Conservation (phyloP, 306 rosid genomes). For the Boehmeria nivea region DNA sequence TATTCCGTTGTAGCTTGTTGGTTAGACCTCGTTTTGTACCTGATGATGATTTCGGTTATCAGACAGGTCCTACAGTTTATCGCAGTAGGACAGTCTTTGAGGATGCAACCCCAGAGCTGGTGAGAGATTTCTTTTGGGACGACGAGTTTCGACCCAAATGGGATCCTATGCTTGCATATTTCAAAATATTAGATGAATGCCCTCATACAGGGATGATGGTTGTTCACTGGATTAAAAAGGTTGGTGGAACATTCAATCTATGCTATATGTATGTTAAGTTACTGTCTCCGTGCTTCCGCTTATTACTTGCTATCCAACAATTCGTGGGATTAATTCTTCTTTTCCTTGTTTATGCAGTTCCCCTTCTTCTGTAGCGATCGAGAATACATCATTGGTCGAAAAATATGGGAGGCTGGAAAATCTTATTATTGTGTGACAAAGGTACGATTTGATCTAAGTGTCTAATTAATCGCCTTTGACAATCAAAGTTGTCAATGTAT, state of each 20-base stretch:
- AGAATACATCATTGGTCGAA: constrained; percentile 89
- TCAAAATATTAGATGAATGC: constrained; percentile 81
- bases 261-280: no score
- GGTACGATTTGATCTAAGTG: constrained; percentile 54
- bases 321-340: constrained; percentile 25
- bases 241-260: constrained; percentile 25
- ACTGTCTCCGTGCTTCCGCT: constrained; percentile 1
- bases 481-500: no score
- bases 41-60: constrained; percentile 25
- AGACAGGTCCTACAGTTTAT: constrained; percentile 82
- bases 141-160: constrained; percentile 94
- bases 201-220: constrained; percentile 61
- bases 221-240: constrained; percentile 99
- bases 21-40: no score
- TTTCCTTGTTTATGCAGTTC: constrained; percentile 48
- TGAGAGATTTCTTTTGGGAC: constrained; percentile 99
- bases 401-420: constrained; percentile 95
- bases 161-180: constrained; percentile 82
- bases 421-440: constrained; percentile 85
- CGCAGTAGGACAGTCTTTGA: constrained; percentile 87
- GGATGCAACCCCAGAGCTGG: constrained; percentile 91
- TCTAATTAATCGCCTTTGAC: no score
- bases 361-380: constrained; percentile 99
- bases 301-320: neutral
- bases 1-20: no score